A percentile compares a stretch with the other conserved stretches of the same genome.
Evolutionary conservation across 2,329 filamentous ascomycete genomes (phyloP).

Genomic region (Verticillium albo-atrum): DNA sequence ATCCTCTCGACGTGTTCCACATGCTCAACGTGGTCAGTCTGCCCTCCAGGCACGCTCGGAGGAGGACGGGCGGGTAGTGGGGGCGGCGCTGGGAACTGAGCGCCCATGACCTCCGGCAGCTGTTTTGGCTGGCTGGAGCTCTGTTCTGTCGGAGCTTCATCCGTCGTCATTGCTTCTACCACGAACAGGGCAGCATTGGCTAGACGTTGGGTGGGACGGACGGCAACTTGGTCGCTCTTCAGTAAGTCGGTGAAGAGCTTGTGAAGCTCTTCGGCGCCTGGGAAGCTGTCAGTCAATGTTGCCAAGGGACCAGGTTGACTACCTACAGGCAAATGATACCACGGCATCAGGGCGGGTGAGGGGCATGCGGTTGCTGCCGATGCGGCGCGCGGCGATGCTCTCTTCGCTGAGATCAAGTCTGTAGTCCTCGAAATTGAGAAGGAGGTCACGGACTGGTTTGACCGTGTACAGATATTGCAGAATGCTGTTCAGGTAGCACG

Average conservation of each 20-base stretch:
- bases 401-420: constrained; percentile 64
- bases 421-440: constrained; percentile 69
- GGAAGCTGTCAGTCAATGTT: constrained; percentile 21
- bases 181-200: constrained; percentile 73
- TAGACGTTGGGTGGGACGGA: constrained; percentile 70
- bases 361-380: constrained; percentile 61
- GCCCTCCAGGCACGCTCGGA: constrained; percentile 26
- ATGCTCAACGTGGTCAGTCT: constrained; percentile 3
- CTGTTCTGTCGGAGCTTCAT: background rate
- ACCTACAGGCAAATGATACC: constrained; percentile 70
- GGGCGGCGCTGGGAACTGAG: constrained; percentile 28
- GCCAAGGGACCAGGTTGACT: constrained; percentile 31
- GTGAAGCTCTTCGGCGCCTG: constrained; percentile 72
- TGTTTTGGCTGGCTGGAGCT: background rate
- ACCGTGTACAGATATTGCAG: constrained; percentile 94
- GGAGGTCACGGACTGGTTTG: constrained; percentile 72
- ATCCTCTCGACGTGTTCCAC: constrained; percentile 11
- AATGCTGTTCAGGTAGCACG: constrained; percentile 95
- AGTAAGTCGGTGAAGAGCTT: constrained; percentile 64
- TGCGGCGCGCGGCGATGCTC: constrained; percentile 60
- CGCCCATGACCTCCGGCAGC: constrained; percentile 9
- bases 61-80: constrained; percentile 47
- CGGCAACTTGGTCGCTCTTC: constrained; percentile 58
- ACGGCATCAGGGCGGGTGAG: constrained; percentile 54
- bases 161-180: constrained; percentile 19